Evolutionary conservation across 2,329 filamentous ascomycete species (phyloP), one percentile per base, ranked within the genome.

Genomic region (Diaporthe sp.): DNA sequence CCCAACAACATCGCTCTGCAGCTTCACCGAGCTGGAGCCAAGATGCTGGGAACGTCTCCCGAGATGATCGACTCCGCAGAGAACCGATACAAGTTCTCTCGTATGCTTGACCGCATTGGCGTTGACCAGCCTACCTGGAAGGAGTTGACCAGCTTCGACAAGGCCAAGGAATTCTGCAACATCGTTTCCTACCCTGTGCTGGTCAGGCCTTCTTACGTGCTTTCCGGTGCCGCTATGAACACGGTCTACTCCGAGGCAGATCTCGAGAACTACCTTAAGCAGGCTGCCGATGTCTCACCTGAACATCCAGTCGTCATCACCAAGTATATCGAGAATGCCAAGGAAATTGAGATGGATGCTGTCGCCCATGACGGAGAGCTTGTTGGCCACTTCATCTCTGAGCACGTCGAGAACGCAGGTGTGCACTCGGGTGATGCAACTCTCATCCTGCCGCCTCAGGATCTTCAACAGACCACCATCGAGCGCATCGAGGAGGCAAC

Each of bases 311-410:
- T 99, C 15, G 97, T 99, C 76, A 98, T 99, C 81, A 98, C 96
- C 76, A 99, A 99, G 87, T 99, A 98, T 86, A 98, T 99, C 78
- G 97, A 99, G 87, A 97, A 97, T 78, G 97, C 97, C 78, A 98
- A 99, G 88, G 97, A 99, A 84, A 98, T 99, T 77, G 97, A 99
- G 85, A 98, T 99, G 97, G 97, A 99, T 80, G 97, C 97, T 54
- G 97, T 99, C 58, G 97, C 96, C 71, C 93, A 92, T 80, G 93
- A 97, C 79, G 97, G 97, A 81, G 92, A 90, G 72, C 94, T 98
- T 85, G 91, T 98, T 74, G 95, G 96, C 17, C 97, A 98, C 84
- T 98, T 98, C 85, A 95, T 99, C 82, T 98, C 96, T 0, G 97
- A 99, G 87, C 97, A 99, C 83, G 97, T 99, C 55, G 97, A 99